These are phyloP conservation scores for Fusarium neocosmosporiellum DNA, from an alignment of 2,329 filamentous ascomycete species.

Conservation along the genomic window DNA sequence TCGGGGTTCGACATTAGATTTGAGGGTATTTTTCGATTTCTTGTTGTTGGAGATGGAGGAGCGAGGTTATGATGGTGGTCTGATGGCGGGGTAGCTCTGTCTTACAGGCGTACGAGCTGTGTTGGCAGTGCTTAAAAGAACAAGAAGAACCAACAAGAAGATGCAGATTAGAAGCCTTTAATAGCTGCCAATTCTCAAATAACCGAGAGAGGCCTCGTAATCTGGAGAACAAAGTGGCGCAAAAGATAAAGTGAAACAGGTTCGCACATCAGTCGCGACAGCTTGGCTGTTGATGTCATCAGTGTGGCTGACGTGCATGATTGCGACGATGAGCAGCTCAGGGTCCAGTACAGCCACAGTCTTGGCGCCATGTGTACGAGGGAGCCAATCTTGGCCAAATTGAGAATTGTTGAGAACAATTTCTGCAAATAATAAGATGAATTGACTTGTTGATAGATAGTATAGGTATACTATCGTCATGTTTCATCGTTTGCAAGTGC, in stretches of 20 bases:
- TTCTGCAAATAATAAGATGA: not conserved
- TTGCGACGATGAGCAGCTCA: slow-evolving; percentile 22
- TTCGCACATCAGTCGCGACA: slow-evolving; percentile 30
- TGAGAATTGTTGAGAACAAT: slow-evolving; percentile 3
- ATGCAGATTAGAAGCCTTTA: slow-evolving; percentile 17
- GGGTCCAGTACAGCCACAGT: slow-evolving; percentile 37
- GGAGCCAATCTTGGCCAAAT: not conserved
- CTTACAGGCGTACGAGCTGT: slow-evolving; percentile 8
- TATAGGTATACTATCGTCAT: not conserved
- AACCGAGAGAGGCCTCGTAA: slow-evolving; percentile 37
- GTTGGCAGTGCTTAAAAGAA: not conserved
- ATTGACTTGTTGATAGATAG: not conserved
- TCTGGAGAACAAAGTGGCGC: slow-evolving; percentile 23
- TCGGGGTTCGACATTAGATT: slow-evolving; percentile 34
- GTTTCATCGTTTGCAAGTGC: not conserved
- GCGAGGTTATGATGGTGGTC: slow-evolving; percentile 3
- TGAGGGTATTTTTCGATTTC: not conserved
- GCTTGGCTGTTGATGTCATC: slow-evolving; percentile 40
- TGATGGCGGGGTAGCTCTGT: slow-evolving; percentile 36
- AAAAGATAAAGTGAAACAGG: slow-evolving; percentile 31
- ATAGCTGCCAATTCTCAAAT: slow-evolving; percentile 13
- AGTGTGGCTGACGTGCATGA: slow-evolving; percentile 30
- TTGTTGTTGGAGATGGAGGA: slow-evolving; percentile 13
- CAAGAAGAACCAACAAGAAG: not conserved
- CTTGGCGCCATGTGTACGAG: slow-evolving; percentile 5